Conservation (phyloP, 1,284 basidiomycete genomes). For the Mycena sp. region DNA sequence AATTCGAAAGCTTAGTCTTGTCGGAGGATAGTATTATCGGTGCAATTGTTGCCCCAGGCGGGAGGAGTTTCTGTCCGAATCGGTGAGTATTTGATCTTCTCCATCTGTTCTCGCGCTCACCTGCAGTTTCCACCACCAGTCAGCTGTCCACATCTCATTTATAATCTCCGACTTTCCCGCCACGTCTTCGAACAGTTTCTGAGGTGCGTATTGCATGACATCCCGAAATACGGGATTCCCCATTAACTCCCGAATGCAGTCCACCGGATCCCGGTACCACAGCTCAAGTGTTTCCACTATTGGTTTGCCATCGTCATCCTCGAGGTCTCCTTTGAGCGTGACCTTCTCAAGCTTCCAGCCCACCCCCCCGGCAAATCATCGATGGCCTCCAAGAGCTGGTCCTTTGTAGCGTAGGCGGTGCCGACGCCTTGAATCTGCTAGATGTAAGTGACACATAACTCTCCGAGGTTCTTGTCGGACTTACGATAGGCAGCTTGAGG, state of each 20-base stretch:
- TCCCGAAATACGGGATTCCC: constrained; percentile 40
- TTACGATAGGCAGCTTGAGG: constrained; percentile 3
- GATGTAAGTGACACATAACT: background rate
- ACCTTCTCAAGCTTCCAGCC: background rate
- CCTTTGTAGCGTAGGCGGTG: background rate
- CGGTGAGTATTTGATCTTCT: background rate
- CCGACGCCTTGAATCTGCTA: background rate
- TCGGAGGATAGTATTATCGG: constrained; percentile 45
- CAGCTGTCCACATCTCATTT: constrained; percentile 51
- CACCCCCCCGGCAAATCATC: background rate
- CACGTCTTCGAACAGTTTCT: constrained; percentile 37
- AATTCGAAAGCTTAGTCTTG: constrained; percentile 29
- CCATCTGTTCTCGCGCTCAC: constrained; percentile 30
- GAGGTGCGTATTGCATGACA: constrained; percentile 35
- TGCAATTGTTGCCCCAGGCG: constrained; percentile 36
- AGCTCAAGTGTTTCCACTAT: constrained; percentile 36
- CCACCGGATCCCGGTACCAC: constrained; percentile 43
- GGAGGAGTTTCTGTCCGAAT: background rate
- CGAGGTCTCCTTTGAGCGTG: constrained; percentile 27
- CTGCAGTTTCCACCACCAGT: constrained; percentile 54
- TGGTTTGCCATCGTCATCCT: constrained; percentile 21
- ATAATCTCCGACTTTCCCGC: constrained; percentile 34
- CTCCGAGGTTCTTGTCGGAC: background rate
- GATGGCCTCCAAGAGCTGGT: background rate
- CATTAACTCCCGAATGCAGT: constrained; percentile 43